Conservation (phyloP, 345 rosid species). For the Eucalyptus marginata region DNA sequence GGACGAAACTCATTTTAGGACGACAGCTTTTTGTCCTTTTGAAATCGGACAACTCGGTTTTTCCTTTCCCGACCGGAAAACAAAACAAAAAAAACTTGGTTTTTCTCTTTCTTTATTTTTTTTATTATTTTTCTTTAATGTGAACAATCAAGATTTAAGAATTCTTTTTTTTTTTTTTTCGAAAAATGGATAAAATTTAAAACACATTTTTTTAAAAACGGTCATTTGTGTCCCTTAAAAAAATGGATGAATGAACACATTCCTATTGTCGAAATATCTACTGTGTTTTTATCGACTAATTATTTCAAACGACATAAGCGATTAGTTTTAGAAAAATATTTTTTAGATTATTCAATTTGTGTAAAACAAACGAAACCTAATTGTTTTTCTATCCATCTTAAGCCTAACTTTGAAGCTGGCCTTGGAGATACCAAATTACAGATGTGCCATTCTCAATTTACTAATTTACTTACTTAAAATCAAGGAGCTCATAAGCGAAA, state of each 20-base stretch:
- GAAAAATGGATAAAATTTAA: too few species aligned
- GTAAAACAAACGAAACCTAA: accelerated
- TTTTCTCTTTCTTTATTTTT: too few species aligned
- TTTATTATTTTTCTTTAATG: too few species aligned
- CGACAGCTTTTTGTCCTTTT: background rate
- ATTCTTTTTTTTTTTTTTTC: background rate
- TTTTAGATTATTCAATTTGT: accelerated
- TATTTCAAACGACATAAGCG: accelerated
- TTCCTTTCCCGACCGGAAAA: background rate
- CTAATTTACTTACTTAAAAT: background rate
- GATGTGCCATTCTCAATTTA: background rate
- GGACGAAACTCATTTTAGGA: background rate
- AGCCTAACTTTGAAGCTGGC: background rate
- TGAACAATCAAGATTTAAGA: background rate
- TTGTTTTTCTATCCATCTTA: background rate
- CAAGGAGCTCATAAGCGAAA: background rate
- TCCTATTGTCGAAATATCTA: too few species aligned
- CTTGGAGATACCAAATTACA: background rate
- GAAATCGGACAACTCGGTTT: background rate
- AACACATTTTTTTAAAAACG: too few species aligned
- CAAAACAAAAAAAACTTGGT: too few species aligned
- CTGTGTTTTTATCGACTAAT: accelerated
- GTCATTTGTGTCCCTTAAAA: too few species aligned
- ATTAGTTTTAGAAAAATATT: too few species aligned
- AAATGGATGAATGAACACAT: too few species aligned